Evolutionary conservation across 441 rosid species (phyloP), one percentile per base, ranked within the genome.

Genomic region (Flueggea neowawraea): DNA sequence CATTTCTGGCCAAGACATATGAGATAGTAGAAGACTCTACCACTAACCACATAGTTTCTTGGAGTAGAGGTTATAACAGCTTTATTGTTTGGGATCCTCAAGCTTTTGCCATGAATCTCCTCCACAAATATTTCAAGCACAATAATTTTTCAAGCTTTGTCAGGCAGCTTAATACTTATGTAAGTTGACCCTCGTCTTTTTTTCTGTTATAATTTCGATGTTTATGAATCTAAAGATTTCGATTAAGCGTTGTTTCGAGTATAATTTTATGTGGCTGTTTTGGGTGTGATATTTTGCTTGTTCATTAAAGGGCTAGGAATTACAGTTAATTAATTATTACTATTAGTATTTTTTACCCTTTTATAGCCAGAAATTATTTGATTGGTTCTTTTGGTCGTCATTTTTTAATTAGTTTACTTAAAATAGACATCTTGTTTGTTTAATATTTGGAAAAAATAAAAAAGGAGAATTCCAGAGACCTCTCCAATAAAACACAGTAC

Each of bases 111-210:
- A 59, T 47, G 56, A 72, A 57, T 68, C 89, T 86, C 67, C 82
- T 89, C 43, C 93, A 95, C 8, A 82, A 71, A 77, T 81, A 73
- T 75, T 89, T 89, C 79, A 89, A 89, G 77, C 96, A 89, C 82
- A 89, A 77, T 59, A 89, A 89, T 70, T 88, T 86, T 80, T 88
- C 95, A 16, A 88, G 95, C 79, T 88, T 88, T 74, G 88, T 85
- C 62, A 82, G 96, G 69, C 96, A 89, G 79, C 96, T 89, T 59
- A 89, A 89, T 60, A 89, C 96, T 22, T 89, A 89, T 78, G 96
- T 89, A 60, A 79, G 92, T 75, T 6, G 39, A 4, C 16, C 22
- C 8, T 7, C 11, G n/a, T 14, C 5, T 32, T 51, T n/a, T 2
- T 53, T 22, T 52, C 16, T 13, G 10, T 44, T 10, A 22, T 22